Percentiles rank a stretch among this genome's conserved stretches.
These are phyloP conservation scores for Nicotiana noctiflora DNA, from an alignment of 257 asterid species.

Conservation along the genomic window DNA sequence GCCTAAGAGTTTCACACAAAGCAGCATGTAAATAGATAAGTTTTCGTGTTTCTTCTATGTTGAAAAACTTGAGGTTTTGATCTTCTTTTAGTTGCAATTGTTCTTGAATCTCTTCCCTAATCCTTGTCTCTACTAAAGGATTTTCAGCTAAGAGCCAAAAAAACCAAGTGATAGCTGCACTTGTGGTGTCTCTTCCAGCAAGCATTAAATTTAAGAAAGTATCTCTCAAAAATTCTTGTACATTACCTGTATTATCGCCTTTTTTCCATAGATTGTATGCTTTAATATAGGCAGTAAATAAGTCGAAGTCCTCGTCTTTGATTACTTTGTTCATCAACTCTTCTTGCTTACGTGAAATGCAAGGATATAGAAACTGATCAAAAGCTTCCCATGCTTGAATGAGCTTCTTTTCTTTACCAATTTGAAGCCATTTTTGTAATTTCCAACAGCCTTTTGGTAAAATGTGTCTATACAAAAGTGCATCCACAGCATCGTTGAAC, in stretches of 20 bases:
- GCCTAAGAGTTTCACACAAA: too few relatives aligned
- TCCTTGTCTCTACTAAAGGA: not conserved
- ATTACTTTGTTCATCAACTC: not conserved
- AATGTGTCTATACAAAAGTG: too few relatives aligned
- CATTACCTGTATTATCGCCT: not conserved
- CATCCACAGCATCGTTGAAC: too few relatives aligned
- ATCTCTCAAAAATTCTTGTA: not conserved
- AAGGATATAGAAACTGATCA: not conserved
- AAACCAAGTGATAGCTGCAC: constrained; percentile 3
- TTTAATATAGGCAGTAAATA: not conserved
- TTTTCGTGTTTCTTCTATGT: not conserved
- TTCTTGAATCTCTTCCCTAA: not conserved
- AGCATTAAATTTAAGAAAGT: not conserved
- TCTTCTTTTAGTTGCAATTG: too few relatives aligned
- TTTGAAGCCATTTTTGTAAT: too few relatives aligned
- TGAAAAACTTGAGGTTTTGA: not conserved
- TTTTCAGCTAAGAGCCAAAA: not conserved
- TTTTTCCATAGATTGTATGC: not conserved
- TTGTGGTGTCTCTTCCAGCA: constrained; percentile 13
- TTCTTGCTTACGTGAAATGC: not conserved
- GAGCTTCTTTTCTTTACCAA: too few relatives aligned
- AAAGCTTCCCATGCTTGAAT: not conserved
- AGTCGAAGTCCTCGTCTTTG: not conserved
- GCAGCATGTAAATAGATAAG: not conserved
- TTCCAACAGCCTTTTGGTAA: too few relatives aligned